These are phyloP conservation scores for Dendrobium nobile DNA, from an alignment of 106 monocot species.

Conservation along the genomic window DNA sequence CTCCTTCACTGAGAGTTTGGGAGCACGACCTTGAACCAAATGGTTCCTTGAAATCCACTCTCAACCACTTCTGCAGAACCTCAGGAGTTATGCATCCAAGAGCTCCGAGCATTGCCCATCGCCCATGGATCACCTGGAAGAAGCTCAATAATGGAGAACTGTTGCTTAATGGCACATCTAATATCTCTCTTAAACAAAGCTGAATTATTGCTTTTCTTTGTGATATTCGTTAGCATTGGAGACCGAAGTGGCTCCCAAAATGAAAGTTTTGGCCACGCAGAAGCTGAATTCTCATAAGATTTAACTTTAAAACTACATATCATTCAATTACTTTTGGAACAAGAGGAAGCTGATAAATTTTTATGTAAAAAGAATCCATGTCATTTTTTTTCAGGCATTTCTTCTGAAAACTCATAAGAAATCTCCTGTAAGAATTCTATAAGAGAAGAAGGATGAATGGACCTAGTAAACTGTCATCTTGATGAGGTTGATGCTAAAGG, in stretches of 20 bases:
- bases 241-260: too few relatives aligned
- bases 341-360: too few relatives aligned
- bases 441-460: neutral
- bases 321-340: too few relatives aligned
- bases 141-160: neutral
- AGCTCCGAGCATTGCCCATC: constrained; percentile 98
- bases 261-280: too few relatives aligned
- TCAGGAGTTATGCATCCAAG: constrained; percentile 98
- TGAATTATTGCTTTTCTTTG: neutral
- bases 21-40: constrained; percentile 99
- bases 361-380: too few relatives aligned
- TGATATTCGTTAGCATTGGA: too few relatives aligned
- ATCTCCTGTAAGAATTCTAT: too few relatives aligned
- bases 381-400: too few relatives aligned
- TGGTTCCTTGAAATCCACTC: constrained; percentile 92
- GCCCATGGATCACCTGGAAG: constrained; percentile 48
- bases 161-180: neutral
- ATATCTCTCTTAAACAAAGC: neutral
- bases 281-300: too few relatives aligned
- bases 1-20: constrained; percentile 85
- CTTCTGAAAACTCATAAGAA: too few relatives aligned
- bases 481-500: neutral
- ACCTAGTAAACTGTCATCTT: neutral
- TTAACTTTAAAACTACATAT: too few relatives aligned
- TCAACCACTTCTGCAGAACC: constrained; percentile 76